Base-by-base conservation (phyloP, 352 stramenopile species). In the Phytophthora kernoviae region DNA sequence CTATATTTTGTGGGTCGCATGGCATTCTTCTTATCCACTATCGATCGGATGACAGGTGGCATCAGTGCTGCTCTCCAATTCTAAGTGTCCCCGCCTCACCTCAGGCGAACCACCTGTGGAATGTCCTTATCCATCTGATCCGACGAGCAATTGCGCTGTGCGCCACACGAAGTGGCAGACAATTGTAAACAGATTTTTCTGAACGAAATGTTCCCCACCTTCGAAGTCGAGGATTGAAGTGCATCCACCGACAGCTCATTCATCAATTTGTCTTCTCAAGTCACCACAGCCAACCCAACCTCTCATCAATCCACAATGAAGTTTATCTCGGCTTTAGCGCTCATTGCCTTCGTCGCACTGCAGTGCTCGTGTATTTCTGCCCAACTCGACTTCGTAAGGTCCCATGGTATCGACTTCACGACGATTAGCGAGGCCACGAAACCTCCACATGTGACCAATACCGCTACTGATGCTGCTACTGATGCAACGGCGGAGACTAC, bases 281-380 rank as follows among this genome's bases (percentile, higher is more conserved):
- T 14, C 39, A 44, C 39, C 39, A 21, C 39, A 20, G 12, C 39
- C 39, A 44, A 44, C 33, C 9, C 33, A 39, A 12, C 33, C 14
- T n/a, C 10, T n/a, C 11, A 44, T 44, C 15, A 18, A 27, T 32
- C 8, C 41, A 18, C 39, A 21, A 47, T 47, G 41, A 47, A 68
- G 46, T 51, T 68, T 18, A 45, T 68, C 46, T 63, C 60, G 5
- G 45, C 40, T 2, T 11, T 68, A 20, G 53, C 60, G n/a, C 45
- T 68, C 15, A 6, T 47, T 6, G 18, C 20, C 24, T 30, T 30
- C 41, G 22, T 14, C 20, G 41, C 41, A 18, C 41, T 47, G 9
- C 37, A 43, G 37, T 43, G 9, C 33, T 39, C 33, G 9, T 14
- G 4, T 6, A 11, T 14, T 4, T 43, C 14, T 21, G n/a, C 37